A percentile compares a stretch with the other conserved stretches of the same genome.
Conservation (phyloP, 139 green algal species). For the Closterium sp. region DNA sequence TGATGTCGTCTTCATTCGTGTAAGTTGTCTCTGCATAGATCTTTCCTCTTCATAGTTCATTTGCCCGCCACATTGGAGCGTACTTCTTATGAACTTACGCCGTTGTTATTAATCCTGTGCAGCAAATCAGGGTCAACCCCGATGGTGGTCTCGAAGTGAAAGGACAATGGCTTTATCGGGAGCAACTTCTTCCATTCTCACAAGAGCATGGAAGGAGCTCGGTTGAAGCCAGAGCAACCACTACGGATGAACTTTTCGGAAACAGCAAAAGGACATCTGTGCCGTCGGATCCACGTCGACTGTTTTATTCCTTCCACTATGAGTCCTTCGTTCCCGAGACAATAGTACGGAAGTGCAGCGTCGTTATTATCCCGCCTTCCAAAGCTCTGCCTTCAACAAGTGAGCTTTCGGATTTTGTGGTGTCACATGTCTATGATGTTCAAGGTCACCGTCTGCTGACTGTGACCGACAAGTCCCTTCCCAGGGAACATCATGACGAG, state of each 20-base stretch:
- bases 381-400: not conserved
- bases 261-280: not conserved
- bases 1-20: not conserved
- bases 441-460: not conserved
- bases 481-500: not conserved
- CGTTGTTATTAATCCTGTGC: not conserved
- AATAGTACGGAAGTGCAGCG: not conserved
- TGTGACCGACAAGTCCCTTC: not conserved
- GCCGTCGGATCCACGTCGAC: not conserved
- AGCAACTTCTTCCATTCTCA: not conserved
- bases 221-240: not conserved
- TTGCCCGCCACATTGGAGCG: not conserved
- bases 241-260: not conserved
- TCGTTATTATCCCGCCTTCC: not conserved
- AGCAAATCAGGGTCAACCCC: not conserved
- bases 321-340: not conserved
- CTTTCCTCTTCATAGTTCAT: not conserved
- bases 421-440: not conserved
- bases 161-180: not conserved
- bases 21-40: not conserved
- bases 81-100: not conserved
- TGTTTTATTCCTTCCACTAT: not conserved
- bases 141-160: not conserved
- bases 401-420: not conserved
- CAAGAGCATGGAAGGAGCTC: not conserved